Evolutionary conservation across 2,329 filamentous ascomycete genomes (phyloP).

Genomic region (Pyrenophora teres): DNA sequence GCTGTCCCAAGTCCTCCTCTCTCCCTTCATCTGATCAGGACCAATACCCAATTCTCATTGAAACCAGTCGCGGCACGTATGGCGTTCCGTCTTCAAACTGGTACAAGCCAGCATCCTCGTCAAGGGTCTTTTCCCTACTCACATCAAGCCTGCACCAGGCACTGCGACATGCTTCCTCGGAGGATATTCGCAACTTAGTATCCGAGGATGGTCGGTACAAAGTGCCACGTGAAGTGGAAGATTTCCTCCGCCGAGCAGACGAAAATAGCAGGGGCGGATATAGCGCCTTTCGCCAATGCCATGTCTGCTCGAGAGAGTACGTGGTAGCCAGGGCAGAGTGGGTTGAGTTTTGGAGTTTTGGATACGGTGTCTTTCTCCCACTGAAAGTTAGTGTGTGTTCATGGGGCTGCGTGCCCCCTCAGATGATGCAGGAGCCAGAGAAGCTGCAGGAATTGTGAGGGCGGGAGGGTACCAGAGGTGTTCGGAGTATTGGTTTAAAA

Average conservation of each 20-base stretch:
- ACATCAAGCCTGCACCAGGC: constrained; percentile 20
- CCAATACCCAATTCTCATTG: constrained; percentile 21
- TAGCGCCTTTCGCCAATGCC: constrained; percentile 29
- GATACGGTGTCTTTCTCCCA: constrained; percentile 17
- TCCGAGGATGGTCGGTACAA: constrained; percentile 6
- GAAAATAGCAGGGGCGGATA: constrained; percentile 21
- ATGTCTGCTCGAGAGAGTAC: constrained; percentile 34
- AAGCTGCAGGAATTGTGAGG: constrained; percentile 10
- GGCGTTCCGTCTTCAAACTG: constrained; percentile 20
- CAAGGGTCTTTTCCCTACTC: constrained; percentile 21
- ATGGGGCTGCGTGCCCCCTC: constrained; percentile 38
- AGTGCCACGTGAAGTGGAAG: constrained; percentile 14
- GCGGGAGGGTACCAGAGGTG: background rate
- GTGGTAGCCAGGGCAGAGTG: constrained; percentile 38
- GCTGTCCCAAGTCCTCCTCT: constrained; percentile 18
- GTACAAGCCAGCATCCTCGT: constrained; percentile 20
- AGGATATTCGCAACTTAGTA: constrained; percentile 2
- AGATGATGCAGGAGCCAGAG: constrained; percentile 19
- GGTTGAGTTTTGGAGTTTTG: constrained; percentile 37
- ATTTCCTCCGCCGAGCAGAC: constrained; percentile 20
- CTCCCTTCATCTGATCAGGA: constrained; percentile 9
- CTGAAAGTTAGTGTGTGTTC: constrained; percentile 38
- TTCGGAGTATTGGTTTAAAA: background rate
- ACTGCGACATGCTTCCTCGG: constrained; percentile 3
- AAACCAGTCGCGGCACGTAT: constrained; percentile 24